Evolutionary conservation across 345 rosid genomes (phyloP).

Genomic region (Euphorbia tirucalli): DNA sequence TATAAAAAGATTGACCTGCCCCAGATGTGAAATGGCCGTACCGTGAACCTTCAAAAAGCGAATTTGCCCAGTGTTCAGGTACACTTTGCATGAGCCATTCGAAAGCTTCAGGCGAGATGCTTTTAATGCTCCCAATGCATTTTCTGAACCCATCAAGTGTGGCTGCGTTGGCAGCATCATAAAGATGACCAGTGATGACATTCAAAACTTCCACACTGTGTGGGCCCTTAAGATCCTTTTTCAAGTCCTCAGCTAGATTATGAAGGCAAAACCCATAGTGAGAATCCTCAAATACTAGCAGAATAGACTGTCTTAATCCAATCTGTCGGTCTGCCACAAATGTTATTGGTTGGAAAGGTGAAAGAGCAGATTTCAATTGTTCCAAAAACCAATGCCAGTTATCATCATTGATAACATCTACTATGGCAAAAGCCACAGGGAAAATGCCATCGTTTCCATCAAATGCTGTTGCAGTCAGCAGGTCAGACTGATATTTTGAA

Average conservation of each 20-base stretch:
- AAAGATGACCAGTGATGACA: slow-evolving; percentile 19
- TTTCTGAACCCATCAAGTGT: slow-evolving; percentile 23
- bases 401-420: slow-evolving; percentile 25
- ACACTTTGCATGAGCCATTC: slow-evolving; percentile 24
- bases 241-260: slow-evolving; percentile 35
- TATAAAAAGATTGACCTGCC: slow-evolving; percentile 29
- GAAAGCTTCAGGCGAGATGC: slow-evolving; percentile 27
- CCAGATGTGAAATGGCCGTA: slow-evolving; percentile 17
- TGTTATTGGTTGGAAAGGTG: slow-evolving; percentile 19
- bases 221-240: slow-evolving; percentile 25
- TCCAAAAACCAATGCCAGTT: slow-evolving; percentile 34
- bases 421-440: slow-evolving; percentile 27
- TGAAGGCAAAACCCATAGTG: slow-evolving; percentile 24
- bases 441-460: slow-evolving; percentile 29
- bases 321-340: slow-evolving; percentile 20
- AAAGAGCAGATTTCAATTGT: slow-evolving; percentile 19
- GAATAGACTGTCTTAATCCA: slow-evolving; percentile 19
- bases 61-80: slow-evolving; percentile 31
- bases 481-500: slow-evolving; percentile 24
- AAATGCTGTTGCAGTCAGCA: slow-evolving; percentile 30
- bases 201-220: slow-evolving; percentile 23
- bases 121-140: slow-evolving; percentile 21
- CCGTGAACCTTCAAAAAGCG: slow-evolving; percentile 22
- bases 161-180: slow-evolving; percentile 28
- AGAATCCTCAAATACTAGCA: slow-evolving; percentile 22